phyloP scores from a whole-genome alignment of 441 rosid species.

The Kokia cookei region DNA sequence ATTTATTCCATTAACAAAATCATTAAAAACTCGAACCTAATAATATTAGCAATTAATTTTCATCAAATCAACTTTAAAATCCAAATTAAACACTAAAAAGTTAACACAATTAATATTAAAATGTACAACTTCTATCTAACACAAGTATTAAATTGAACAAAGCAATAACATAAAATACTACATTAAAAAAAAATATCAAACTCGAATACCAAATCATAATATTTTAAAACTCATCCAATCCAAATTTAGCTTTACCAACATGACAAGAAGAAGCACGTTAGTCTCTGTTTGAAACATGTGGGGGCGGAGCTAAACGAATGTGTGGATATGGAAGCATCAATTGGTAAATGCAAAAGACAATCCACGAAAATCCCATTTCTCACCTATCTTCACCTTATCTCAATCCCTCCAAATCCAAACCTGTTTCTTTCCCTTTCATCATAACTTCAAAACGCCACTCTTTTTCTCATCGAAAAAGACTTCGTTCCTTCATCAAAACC shows the following conservation, averaged over 20 bases:
- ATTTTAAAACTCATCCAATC: too few species aligned
- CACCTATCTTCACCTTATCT: neutral
- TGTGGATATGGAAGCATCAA: neutral
- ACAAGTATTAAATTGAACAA: too few species aligned
- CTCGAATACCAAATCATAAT: too few species aligned
- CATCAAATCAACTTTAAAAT: too few species aligned
- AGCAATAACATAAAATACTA: too few species aligned
- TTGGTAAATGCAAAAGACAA: neutral
- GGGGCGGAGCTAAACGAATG: neutral
- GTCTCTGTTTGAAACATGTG: neutral
- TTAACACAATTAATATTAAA: too few species aligned
- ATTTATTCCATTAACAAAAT: too few species aligned
- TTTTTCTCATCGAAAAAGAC: neutral
- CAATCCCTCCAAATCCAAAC: neutral
- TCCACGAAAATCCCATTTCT: neutral
- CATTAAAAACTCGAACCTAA: accelerated
- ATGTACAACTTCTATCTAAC: too few species aligned
- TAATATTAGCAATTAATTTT: too few species aligned
- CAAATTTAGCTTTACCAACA: too few species aligned
- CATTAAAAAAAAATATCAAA: too few species aligned
- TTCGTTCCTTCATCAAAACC: neutral
- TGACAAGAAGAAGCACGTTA: neutral
- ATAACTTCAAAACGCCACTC: neutral
- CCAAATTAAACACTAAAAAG: too few species aligned
- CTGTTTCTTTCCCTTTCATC: neutral